These are phyloP conservation scores for Camellia granthamiana DNA, from an alignment of 148 eudicot genomes.

Conservation along the genomic window DNA sequence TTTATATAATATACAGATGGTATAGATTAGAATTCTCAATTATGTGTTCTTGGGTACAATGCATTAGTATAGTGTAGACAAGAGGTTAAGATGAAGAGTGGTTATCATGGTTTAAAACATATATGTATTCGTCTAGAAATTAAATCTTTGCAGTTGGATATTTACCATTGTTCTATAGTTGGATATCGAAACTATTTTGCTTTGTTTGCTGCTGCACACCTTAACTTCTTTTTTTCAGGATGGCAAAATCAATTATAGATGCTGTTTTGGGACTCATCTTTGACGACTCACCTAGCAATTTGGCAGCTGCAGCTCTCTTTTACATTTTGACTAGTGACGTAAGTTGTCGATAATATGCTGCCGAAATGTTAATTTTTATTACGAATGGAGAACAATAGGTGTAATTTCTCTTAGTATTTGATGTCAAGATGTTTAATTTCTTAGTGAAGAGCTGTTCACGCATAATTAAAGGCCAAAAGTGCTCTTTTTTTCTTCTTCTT, in stretches of 20 bases:
- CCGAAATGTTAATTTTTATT: not conserved
- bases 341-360: conserved; percentile 30
- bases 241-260: conserved; percentile 73
- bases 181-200: no score
- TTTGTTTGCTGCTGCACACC: not conserved
- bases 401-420: not conserved
- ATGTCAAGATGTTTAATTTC: not conserved
- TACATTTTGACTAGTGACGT: conserved; percentile 75
- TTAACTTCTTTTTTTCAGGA: conserved; percentile 40
- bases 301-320: conserved; percentile 89
- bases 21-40: not conserved
- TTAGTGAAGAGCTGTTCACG: not conserved
- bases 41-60: no score
- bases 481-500: no score
- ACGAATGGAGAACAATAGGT: conserved; percentile 1
- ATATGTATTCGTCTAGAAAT: not conserved
- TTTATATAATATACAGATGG: not conserved
- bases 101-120: not conserved
- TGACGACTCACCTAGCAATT: conserved; percentile 82
- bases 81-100: not conserved
- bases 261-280: conserved; percentile 69
- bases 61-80: no score
- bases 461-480: not conserved
- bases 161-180: not conserved
- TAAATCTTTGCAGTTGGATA: not conserved